These are phyloP conservation scores for Podospora appendiculata DNA, from an alignment of 495 filamentous ascomycete genomes.

Conservation along the genomic window DNA sequence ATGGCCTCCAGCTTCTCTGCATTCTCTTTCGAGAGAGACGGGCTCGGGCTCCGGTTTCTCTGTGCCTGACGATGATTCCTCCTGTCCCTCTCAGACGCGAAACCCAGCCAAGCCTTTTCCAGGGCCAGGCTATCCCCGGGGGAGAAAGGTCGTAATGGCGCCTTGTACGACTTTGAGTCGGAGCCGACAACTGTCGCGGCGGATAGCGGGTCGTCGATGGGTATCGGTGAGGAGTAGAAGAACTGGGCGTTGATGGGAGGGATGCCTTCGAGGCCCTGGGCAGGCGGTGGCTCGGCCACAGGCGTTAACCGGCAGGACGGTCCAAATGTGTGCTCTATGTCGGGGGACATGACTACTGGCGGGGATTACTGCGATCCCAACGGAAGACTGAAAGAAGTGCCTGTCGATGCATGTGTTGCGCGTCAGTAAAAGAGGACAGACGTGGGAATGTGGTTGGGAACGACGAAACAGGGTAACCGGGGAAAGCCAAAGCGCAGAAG, in stretches of 20 bases:
- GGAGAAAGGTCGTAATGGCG: slow-evolving; percentile 69
- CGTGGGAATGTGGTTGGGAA: too few relatives aligned
- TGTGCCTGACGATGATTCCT: slow-evolving; percentile 31
- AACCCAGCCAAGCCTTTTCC: slow-evolving; percentile 61
- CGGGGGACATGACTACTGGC: too few relatives aligned
- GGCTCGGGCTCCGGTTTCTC: slow-evolving; percentile 18
- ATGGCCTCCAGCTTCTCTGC: slow-evolving; percentile 34
- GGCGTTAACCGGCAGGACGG: slow-evolving; percentile 34
- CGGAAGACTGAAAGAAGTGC: too few relatives aligned
- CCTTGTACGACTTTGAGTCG: slow-evolving; percentile 42
- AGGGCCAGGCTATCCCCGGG: slow-evolving; percentile 64
- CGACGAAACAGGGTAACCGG: too few relatives aligned
- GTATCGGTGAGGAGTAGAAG: slow-evolving; percentile 69
- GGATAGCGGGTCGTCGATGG: slow-evolving; percentile 77
- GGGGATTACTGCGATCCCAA: neutral
- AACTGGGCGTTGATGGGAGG: slow-evolving; percentile 60
- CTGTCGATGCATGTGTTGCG: too few relatives aligned
- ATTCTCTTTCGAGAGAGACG: slow-evolving; percentile 27
- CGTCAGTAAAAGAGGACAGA: too few relatives aligned
- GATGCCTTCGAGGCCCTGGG: slow-evolving; percentile 33
- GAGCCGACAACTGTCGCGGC: slow-evolving; percentile 49
- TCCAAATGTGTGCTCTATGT: slow-evolving; percentile 26
- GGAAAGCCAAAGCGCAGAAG: too few relatives aligned
- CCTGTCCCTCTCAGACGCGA: slow-evolving; percentile 38
- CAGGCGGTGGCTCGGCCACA: slow-evolving; percentile 17